These are phyloP conservation scores for Phytopythium cucurbitacearum DNA, from an alignment of 352 stramenopile species.

Conservation along the genomic window DNA sequence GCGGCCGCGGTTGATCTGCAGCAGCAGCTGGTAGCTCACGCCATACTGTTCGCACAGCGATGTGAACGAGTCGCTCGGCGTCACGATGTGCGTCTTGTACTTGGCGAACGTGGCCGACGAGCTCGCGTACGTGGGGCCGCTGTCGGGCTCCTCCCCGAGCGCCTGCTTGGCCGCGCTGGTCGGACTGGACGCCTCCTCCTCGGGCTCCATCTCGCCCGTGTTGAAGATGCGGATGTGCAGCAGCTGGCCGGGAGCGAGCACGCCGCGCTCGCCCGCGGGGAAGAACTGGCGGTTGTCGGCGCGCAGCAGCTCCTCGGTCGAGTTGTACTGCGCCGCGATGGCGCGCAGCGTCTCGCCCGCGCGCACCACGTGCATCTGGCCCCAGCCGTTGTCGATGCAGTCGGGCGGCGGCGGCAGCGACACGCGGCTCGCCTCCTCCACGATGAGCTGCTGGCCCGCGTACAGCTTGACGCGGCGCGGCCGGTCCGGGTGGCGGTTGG, in stretches of 20 bases:
- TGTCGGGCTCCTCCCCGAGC: constrained; percentile 7
- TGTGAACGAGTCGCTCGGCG: constrained; percentile 58
- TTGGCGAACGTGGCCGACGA: constrained; percentile 49
- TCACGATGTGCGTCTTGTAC: constrained; percentile 66
- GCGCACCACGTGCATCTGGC: constrained; percentile 79
- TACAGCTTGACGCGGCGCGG: constrained; percentile 58
- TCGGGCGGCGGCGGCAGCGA: constrained; percentile 72
- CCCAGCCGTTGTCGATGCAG: constrained; percentile 80
- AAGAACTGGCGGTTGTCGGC: constrained; percentile 82
- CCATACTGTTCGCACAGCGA: constrained; percentile 61
- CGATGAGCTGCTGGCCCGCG: constrained; percentile 65
- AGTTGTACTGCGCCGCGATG: constrained; percentile 80
- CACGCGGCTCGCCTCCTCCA: constrained; percentile 62
- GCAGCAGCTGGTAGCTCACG: constrained; percentile 61
- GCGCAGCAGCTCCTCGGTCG: constrained; percentile 68
- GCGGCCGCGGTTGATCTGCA: constrained; percentile 75
- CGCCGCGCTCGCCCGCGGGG: constrained; percentile 63
- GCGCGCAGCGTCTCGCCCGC: constrained; percentile 57
- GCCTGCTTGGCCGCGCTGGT: constrained; percentile 9
- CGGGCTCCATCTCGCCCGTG: constrained; percentile 58
- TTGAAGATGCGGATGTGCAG: constrained; percentile 78
- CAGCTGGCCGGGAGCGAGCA: constrained; percentile 62
- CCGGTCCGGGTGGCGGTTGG: constrained; percentile 10
- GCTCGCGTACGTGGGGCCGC: constrained; percentile 16
- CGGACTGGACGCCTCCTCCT: constrained; percentile 10